These are phyloP conservation scores for Malus hybrid DNA, from an alignment of 331 rosid species.

Conservation along the genomic window DNA sequence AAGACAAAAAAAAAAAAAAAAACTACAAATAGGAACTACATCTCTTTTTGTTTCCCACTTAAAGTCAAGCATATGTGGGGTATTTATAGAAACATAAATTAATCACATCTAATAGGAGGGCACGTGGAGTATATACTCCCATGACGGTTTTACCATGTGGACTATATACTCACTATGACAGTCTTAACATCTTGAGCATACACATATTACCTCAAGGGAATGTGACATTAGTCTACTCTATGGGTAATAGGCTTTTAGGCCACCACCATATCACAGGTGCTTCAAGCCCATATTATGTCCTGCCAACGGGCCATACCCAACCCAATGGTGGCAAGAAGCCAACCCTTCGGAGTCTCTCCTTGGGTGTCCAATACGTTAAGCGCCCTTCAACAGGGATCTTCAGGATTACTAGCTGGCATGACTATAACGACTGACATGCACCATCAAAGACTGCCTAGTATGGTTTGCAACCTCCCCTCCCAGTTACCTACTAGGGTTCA, in stretches of 20 bases:
- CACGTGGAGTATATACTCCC: no score
- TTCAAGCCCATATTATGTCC: not conserved
- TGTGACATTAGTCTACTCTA: not conserved
- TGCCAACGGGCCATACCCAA: rapidly evolving
- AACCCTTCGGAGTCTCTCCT: no score
- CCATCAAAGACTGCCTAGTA: not conserved
- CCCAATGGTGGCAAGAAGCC: rapidly evolving
- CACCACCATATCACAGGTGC: not conserved
- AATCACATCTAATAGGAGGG: no score
- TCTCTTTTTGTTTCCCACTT: no score
- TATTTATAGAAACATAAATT: no score
- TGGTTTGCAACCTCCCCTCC: not conserved
- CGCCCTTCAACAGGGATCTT: not conserved
- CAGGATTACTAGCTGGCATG: not conserved
- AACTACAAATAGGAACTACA: no score
- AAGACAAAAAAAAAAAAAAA: no score
- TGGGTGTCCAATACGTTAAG: not conserved
- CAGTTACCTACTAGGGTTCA: not conserved
- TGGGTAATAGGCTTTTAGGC: not conserved
- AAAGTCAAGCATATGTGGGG: no score
- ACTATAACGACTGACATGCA: not conserved
- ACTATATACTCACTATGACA: not conserved
- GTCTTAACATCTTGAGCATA: not conserved
- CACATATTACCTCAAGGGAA: not conserved
- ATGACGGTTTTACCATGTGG: not conserved